phyloP scores from a whole-genome alignment of 208 protist species.

The Trypanosomatidae sp. region DNA sequence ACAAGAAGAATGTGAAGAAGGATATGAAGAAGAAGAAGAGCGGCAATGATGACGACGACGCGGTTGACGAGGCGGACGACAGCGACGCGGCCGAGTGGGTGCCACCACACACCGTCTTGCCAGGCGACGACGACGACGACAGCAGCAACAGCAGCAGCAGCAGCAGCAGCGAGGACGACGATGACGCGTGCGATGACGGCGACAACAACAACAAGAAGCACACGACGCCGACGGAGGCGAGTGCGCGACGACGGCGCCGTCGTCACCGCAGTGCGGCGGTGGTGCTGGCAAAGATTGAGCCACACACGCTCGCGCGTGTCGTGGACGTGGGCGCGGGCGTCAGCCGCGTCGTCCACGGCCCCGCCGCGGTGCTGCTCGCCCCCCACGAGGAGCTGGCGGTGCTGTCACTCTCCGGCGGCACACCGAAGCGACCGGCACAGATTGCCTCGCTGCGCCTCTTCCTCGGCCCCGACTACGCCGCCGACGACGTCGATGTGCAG shows the following conservation, averaged over 20 bases:
- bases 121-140: too few species aligned
- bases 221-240: too few species aligned
- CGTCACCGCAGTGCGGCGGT: not conserved
- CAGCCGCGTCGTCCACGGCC: conserved; percentile 67
- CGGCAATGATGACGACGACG: too few species aligned
- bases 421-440: conserved; percentile 61
- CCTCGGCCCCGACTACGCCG: conserved; percentile 94
- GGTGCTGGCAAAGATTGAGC: conserved; percentile 71
- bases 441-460: conserved; percentile 88
- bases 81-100: too few species aligned
- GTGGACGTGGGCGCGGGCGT: conserved; percentile 87
- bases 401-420: conserved; percentile 71
- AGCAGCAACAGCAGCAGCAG: too few species aligned
- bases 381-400: conserved; percentile 78
- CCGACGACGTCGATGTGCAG: conserved; percentile 89
- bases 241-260: conserved; percentile 1
- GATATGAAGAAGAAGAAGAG: too few species aligned
- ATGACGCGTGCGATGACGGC: too few species aligned
- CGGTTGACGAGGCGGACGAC: too few species aligned
- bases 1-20: too few species aligned
- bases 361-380: conserved; percentile 37
- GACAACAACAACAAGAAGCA: conserved; percentile 8
- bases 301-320: conserved; percentile 90
- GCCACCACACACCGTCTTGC: too few species aligned
- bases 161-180: too few species aligned